phyloP scores from a whole-genome alignment of 495 filamentous ascomycete genomes.

The Aspergillus baeticus region DNA sequence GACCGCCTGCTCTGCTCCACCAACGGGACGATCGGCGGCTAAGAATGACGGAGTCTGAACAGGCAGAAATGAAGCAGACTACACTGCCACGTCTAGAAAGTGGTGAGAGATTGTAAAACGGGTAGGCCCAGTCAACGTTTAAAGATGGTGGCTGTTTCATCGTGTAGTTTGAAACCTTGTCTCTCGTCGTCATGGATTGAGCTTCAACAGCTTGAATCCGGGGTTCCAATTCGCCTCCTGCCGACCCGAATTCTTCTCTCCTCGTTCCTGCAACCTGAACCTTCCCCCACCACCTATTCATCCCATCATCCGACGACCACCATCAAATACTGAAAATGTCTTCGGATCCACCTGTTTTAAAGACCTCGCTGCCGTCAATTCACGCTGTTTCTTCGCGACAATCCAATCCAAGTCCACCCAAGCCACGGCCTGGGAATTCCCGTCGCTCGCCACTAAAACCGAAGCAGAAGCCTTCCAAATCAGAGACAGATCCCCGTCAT shows the following conservation, averaged over 20 bases:
- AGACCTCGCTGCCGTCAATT: slow-evolving; percentile 45
- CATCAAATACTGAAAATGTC: slow-evolving; percentile 10
- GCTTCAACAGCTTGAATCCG: slow-evolving; percentile 14
- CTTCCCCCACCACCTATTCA: background rate
- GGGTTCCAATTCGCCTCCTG: slow-evolving; percentile 16
- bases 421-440: slow-evolving; percentile 14
- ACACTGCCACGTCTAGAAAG: slow-evolving; percentile 14
- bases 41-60: slow-evolving; percentile 20
- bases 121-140: background rate
- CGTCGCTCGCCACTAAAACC: slow-evolving; percentile 24
- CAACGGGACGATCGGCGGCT: slow-evolving; percentile 44
- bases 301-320: background rate
- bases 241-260: slow-evolving; percentile 12
- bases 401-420: slow-evolving; percentile 22
- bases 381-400: slow-evolving; percentile 32
- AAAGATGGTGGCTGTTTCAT: background rate
- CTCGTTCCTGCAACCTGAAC: slow-evolving; percentile 4
- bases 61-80: slow-evolving; percentile 20
- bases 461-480: slow-evolving; percentile 32
- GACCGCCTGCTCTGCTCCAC: slow-evolving; percentile 30
- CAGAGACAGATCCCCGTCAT: slow-evolving; percentile 51
- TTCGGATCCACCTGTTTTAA: slow-evolving; percentile 53
- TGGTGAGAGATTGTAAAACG: background rate
- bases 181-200: slow-evolving; percentile 4
- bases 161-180: background rate